These are phyloP conservation scores for Trametes hirsuta DNA, from an alignment of 1,284 basidiomycete genomes.

Conservation along the genomic window DNA sequence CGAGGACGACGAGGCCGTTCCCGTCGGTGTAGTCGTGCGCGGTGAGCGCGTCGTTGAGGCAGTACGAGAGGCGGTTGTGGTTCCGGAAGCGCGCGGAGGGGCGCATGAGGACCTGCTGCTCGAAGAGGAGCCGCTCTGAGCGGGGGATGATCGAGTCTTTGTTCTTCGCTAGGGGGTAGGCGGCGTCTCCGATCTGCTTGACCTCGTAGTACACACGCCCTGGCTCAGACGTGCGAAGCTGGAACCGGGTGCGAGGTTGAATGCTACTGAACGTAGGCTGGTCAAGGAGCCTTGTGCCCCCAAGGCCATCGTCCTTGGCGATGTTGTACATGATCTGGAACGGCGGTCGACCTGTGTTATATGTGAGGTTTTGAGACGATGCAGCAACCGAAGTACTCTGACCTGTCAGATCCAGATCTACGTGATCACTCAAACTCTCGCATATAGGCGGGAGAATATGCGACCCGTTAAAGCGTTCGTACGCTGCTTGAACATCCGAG, in stretches of 20 bases:
- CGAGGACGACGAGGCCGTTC: conserved; percentile 66
- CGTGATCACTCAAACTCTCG: conserved; percentile 77
- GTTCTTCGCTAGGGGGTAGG: conserved; percentile 78
- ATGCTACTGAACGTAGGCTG: conserved; percentile 87
- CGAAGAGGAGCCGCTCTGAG: conserved; percentile 69
- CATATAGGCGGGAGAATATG: conserved; percentile 79
- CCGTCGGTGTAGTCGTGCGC: conserved; percentile 52
- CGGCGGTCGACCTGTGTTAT: conserved; percentile 68
- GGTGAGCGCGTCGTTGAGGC: conserved; percentile 70
- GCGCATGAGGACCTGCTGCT: conserved; percentile 80
- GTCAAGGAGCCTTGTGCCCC: conserved; percentile 64
- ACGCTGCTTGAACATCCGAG: conserved; percentile 53
- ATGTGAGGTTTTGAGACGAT: conserved; percentile 7
- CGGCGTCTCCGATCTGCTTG: conserved; percentile 83
- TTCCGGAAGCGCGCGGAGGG: conserved; percentile 81
- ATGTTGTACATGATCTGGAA: conserved; percentile 88
- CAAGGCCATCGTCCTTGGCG: conserved; percentile 61
- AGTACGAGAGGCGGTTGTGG: conserved; percentile 70
- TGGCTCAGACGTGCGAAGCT: conserved; percentile 78
- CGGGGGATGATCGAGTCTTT: conserved; percentile 63
- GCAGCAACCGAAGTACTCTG: not conserved
- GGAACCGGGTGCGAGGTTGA: conserved; percentile 80
- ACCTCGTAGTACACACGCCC: conserved; percentile 91
- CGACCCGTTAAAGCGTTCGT: conserved; percentile 66
- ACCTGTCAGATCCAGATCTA: conserved; percentile 82